Base-by-base conservation (phyloP, 169 alveolate genomes). In the Eimeria nieschulzi region DNA sequence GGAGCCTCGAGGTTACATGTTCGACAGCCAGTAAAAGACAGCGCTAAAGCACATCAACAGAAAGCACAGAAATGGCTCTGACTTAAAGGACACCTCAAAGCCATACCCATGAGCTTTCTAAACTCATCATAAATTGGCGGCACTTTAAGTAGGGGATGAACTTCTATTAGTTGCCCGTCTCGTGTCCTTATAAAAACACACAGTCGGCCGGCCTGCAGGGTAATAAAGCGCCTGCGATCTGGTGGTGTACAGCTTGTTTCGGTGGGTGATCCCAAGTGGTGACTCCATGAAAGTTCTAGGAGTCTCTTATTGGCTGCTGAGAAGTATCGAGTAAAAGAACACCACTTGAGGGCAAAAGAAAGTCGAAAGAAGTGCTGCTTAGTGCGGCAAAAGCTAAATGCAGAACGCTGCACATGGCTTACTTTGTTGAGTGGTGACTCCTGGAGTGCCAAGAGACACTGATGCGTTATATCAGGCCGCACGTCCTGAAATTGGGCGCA, bases 391-490 rank as follows among this genome's bases (percentile, higher is more conserved):
- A 59, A 59, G 68, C 68, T 8, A 8, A n/a, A 7, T 59, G 68
- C 15, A 12, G 5, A 56, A 72, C 23, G 25, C 23, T 59, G 23
- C n/a, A 3, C n/a, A 51, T 68, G 25, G 71, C 92, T 19, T 46
- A 91, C 94, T 85, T 91, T 93, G 91, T 96, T 96, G 46, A 96
- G 90, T 0, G 97, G 97, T 19, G 95, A 91, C 70, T 96, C 97
- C 84, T 94, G 92, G 26, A 96, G 90, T 54, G 95, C 90, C 80
- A 96, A 82, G 17, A 96, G 86, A 80, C 97, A 96, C 54, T 96
- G 97, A 90, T 96, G 97, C 55, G 93, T 88, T 13, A 96, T 95
- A 78, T 96, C 97, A n/a, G 97, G 97, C 17, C 97, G 91, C 76
- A 93, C 95, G 78, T 96, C 96, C 93, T 94, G 87, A n/a, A 92